Conservation (phyloP, 352 stramenopile species). For the Phytophthora capsici region DNA sequence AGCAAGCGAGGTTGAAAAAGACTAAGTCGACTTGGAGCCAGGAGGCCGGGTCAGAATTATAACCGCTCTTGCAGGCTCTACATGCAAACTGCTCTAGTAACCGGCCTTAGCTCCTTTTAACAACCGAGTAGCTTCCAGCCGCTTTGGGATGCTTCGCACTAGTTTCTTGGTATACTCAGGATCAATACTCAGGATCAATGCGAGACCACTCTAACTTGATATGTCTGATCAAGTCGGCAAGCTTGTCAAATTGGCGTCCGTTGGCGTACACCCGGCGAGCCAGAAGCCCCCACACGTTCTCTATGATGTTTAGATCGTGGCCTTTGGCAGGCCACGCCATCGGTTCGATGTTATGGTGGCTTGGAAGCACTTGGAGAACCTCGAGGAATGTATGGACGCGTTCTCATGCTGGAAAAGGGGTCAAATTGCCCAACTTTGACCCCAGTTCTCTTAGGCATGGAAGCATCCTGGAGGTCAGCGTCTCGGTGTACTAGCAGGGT, state of each 20-base stretch:
- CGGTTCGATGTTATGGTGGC: neutral
- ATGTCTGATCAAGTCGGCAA: constrained; percentile 4
- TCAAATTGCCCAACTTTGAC: neutral
- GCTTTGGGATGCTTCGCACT: constrained; percentile 1
- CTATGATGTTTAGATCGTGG: constrained; percentile 35
- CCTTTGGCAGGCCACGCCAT: constrained; percentile 27
- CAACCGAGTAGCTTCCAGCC: neutral
- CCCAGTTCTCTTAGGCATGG: constrained; percentile 1
- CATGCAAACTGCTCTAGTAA: too few species aligned
- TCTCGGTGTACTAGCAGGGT: constrained; percentile 3
- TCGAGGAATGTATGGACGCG: constrained; percentile 13
- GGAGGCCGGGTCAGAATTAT: too few species aligned
- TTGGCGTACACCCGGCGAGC: constrained; percentile 23
- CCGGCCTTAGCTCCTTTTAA: too few species aligned
- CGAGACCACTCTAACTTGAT: constrained; percentile 6
- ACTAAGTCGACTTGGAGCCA: too few species aligned
- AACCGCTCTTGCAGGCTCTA: too few species aligned
- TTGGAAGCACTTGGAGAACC: constrained; percentile 14
- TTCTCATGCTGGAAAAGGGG: constrained; percentile 24
- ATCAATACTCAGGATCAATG: constrained; percentile 3
- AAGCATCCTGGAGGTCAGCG: neutral
- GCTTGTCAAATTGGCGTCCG: constrained; percentile 18
- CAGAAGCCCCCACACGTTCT: constrained; percentile 25
- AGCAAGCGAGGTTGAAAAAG: too few species aligned
- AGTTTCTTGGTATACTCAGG: neutral